Conservation (phyloP, 176 grass and related monocot genomes). For the Pontederia paniculata region DNA sequence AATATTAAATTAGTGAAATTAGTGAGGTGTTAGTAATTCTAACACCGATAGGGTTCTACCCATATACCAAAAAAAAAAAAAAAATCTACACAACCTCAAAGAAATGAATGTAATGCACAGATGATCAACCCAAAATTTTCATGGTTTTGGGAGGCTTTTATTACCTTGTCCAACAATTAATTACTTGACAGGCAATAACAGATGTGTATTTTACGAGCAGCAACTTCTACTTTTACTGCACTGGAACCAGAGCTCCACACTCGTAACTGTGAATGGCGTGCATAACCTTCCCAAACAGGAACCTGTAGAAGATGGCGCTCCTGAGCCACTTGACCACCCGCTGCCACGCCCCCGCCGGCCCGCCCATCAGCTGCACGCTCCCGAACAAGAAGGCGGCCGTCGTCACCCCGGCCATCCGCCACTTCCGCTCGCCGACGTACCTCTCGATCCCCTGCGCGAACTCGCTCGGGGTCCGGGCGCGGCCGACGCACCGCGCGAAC, state of each 20-base stretch:
- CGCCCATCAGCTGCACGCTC: constrained; percentile 15
- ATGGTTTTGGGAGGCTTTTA: too few relatives aligned
- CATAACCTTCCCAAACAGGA: background rate
- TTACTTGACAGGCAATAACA: too few relatives aligned
- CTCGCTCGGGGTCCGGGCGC: background rate
- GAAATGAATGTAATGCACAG: too few relatives aligned
- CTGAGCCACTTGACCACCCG: constrained; percentile 11
- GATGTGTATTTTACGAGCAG: too few relatives aligned
- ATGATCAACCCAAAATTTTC: too few relatives aligned
- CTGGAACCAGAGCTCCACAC: background rate
- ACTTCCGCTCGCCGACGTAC: constrained; percentile 15
- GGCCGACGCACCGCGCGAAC: constrained; percentile 18
- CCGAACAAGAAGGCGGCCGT: constrained; percentile 23
- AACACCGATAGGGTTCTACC: too few relatives aligned
- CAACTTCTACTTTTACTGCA: too few relatives aligned
- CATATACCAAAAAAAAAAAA: too few relatives aligned
- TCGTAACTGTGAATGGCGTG: background rate
- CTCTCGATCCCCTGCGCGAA: constrained; percentile 12
- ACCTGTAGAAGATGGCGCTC: background rate
- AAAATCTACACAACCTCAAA: too few relatives aligned
- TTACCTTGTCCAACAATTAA: too few relatives aligned
- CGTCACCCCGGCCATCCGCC: constrained; percentile 19
- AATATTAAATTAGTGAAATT: too few relatives aligned
- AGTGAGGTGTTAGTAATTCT: too few relatives aligned
- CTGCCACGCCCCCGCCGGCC: background rate